phyloP scores from a whole-genome alignment of 495 filamentous ascomycete species.

The Daldinia concentrica region DNA sequence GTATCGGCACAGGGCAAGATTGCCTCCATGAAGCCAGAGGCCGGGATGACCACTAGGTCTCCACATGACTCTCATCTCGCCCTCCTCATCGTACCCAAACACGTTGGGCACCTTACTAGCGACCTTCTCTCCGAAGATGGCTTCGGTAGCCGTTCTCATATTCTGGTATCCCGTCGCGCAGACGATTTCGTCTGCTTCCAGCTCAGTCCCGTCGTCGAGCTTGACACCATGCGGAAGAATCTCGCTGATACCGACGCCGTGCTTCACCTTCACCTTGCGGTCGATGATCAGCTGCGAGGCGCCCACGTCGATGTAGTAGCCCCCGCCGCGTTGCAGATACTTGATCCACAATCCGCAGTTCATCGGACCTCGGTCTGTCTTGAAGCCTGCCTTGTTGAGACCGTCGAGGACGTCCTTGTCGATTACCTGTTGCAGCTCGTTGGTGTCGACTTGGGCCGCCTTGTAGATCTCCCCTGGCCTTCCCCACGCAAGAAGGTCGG shows the following conservation, averaged over 20 bases:
- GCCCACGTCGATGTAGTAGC: slow-evolving; percentile 88
- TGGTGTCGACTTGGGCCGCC: slow-evolving; percentile 61
- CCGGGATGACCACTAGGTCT: slow-evolving; percentile 73
- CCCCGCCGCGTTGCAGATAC: slow-evolving; percentile 78
- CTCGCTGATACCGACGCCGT: slow-evolving; percentile 70
- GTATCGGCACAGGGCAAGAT: slow-evolving; percentile 76
- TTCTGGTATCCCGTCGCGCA: slow-evolving; percentile 87
- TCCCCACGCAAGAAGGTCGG: slow-evolving; percentile 66
- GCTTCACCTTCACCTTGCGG: slow-evolving; percentile 79
- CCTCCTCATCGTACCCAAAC: slow-evolving; percentile 83
- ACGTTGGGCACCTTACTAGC: slow-evolving; percentile 72
- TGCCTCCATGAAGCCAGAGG: slow-evolving; percentile 88
- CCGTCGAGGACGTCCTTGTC: slow-evolving; percentile 69
- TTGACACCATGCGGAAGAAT: slow-evolving; percentile 68
- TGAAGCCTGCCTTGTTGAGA: slow-evolving; percentile 72
- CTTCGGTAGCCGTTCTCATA: slow-evolving; percentile 71
- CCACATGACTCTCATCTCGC: slow-evolving; percentile 80
- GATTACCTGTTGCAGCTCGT: slow-evolving; percentile 54
- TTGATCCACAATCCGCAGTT: slow-evolving; percentile 74
- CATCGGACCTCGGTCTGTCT: slow-evolving; percentile 71
- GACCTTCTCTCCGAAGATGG: slow-evolving; percentile 75
- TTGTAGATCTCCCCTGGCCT: slow-evolving; percentile 68
- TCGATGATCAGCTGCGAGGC: slow-evolving; percentile 75
- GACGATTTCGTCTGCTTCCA: slow-evolving; percentile 82
- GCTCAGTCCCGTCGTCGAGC: slow-evolving; percentile 71